Base-by-base conservation (phyloP, 768 basidiomycete genomes). In the Tubosaeta sp. region DNA sequence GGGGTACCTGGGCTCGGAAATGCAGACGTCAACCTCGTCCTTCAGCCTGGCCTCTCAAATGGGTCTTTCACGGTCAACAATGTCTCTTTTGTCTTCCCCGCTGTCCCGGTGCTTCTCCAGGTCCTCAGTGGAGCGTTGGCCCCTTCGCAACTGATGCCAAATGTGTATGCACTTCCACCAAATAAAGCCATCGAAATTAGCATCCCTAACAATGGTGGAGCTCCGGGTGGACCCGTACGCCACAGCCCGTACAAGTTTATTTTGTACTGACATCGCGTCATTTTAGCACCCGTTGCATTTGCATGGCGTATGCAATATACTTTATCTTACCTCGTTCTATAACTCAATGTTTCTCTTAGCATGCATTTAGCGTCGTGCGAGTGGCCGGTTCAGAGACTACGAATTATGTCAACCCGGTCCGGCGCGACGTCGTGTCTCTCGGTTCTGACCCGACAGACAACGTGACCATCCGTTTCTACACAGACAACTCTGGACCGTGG, bases 381-480 rank as follows among this genome's bases (percentile, higher is more conserved):
- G 71, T 65, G 45, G 71, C 75, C 12, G 33, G 72, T 7, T 75
- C 59, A 48, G 54, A 57, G 0, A 57, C 54, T 1, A 71, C 70
- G 46, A 80, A 80, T 59, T 79, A 66, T 37, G 55, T 26, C 6
- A 83, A 84, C 58, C 83, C 83, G 0, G 72, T 78, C 52, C 69
- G 70, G 46, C 69, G 81, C 42, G 82, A 85, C 59, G 79, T 76
- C 1, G 71, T 81, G 7, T 56, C 58, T 16, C 37, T 48, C 1
- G 72, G 59, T 59, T 39, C 59, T 62, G 14, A 69, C 71, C 55
- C 65, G 65, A 44, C 12, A 67, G 59, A 67, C 42, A 65, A 64
- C 16, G 73, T 78, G n/a, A 79, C 78, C 0, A 72, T 88, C 27
- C 78, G 84, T 10, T 87, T 85, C 72, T 63, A 60, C n/a, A 83